A percentile compares a stretch with the other conserved stretches of the same genome.
Evolutionary conservation across 2,329 filamentous ascomycete genomes (phyloP).

Genomic region (Pyrenochaeta sp.): DNA sequence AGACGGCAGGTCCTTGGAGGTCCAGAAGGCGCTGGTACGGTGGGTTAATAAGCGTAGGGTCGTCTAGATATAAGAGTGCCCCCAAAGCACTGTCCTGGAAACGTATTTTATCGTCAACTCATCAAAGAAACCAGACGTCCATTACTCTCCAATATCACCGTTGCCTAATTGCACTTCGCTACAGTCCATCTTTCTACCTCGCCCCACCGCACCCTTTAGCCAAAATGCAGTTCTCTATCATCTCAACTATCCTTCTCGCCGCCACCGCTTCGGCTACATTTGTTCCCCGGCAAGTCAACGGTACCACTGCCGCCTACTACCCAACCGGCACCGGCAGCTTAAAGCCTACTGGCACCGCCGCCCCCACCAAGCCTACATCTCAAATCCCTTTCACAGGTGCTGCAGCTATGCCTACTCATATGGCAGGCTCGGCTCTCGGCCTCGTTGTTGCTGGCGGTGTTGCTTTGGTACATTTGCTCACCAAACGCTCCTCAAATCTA

Average conservation of each 20-base stretch:
- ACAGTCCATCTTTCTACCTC: neutral
- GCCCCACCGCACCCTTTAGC: slow-evolving; percentile 10
- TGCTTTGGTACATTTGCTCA: slow-evolving; percentile 33
- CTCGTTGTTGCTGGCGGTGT: slow-evolving; percentile 42
- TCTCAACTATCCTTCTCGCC: slow-evolving; percentile 32
- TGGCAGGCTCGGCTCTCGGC: slow-evolving; percentile 39
- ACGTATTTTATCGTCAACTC: neutral
- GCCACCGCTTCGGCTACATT: slow-evolving; percentile 38
- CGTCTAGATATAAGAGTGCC: neutral
- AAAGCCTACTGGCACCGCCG: slow-evolving; percentile 15
- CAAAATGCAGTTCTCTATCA: slow-evolving; percentile 43
- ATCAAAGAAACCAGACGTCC: neutral
- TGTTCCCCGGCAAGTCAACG: slow-evolving; percentile 26
- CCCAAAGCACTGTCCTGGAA: neutral
- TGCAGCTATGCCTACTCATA: slow-evolving; percentile 23
- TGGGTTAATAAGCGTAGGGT: neutral
- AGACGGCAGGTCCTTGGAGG: neutral
- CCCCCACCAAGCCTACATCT: slow-evolving; percentile 19
- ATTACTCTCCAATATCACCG: too few species aligned
- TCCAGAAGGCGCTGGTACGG: neutral
- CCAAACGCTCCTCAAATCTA: neutral
- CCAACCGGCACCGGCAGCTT: slow-evolving; percentile 33
- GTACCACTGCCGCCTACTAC: slow-evolving; percentile 31
- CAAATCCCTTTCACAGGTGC: slow-evolving; percentile 39
- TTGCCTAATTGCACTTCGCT: too few species aligned